phyloP scores from a whole-genome alignment of 2,329 filamentous ascomycete species.

The Paecilomyces sp. region DNA sequence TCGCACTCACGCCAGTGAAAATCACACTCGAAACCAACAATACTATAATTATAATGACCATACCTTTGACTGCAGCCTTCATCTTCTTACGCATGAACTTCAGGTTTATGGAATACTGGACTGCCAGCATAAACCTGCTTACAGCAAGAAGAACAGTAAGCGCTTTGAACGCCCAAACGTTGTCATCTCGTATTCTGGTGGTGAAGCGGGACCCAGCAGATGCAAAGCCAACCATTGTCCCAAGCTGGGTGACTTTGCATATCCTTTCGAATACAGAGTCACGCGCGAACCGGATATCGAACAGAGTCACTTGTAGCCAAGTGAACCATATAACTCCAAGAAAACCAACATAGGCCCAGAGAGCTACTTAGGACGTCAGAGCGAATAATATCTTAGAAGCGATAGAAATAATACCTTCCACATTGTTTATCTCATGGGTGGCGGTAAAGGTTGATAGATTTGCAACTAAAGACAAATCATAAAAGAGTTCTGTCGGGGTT shows the following conservation, averaged over 20 bases:
- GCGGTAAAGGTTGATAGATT: slow-evolving; percentile 58
- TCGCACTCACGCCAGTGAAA: slow-evolving; percentile 19
- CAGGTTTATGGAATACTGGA: slow-evolving; percentile 45
- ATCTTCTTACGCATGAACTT: slow-evolving; percentile 20
- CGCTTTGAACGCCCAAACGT: slow-evolving; percentile 38
- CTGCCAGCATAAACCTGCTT: slow-evolving; percentile 46
- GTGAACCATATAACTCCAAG: slow-evolving; percentile 59
- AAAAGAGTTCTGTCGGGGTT: slow-evolving; percentile 52
- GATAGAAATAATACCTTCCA: slow-evolving; percentile 18
- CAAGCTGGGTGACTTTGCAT: slow-evolving; percentile 54
- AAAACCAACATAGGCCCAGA: slow-evolving; percentile 46
- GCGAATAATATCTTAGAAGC: neutral
- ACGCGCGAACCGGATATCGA: slow-evolving; percentile 59
- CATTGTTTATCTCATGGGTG: slow-evolving; percentile 48
- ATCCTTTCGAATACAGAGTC: slow-evolving; percentile 58
- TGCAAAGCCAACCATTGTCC: slow-evolving; percentile 59
- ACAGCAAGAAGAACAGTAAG: slow-evolving; percentile 40
- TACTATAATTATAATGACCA: slow-evolving; percentile 21
- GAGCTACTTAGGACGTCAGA: slow-evolving; percentile 19
- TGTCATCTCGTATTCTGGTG: slow-evolving; percentile 30
- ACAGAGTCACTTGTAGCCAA: slow-evolving; percentile 59
- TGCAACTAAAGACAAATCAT: slow-evolving; percentile 56
- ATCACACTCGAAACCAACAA: slow-evolving; percentile 20
- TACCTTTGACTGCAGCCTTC: slow-evolving; percentile 17
- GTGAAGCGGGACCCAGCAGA: slow-evolving; percentile 48